Base-by-base conservation (phyloP, 805 yeast species). In the Cyberlindnera suaveolens region DNA sequence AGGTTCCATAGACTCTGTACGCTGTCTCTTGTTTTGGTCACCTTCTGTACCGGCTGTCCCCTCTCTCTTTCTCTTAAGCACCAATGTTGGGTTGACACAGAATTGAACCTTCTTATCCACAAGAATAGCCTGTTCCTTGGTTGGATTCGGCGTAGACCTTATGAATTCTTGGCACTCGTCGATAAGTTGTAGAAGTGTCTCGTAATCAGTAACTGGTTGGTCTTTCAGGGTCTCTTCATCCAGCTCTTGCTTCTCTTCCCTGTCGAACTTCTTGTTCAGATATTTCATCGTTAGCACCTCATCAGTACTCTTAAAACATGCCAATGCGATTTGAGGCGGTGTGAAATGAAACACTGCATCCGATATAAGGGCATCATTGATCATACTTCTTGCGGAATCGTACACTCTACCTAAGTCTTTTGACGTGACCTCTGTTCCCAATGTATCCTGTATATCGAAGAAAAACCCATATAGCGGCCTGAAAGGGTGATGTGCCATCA, bases 321-420 rank as follows among this genome's bases (percentile, higher is more conserved):
- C 93, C 41, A 93, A 67, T 1, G 98, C 96, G 27, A 93, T 86
- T 57, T 93, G 99, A 1, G 98, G 96, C 1, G 99, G 99, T 0
- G 98, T 82, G 64, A 67, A 91, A 31, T 79, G 67, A 53, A 87
- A 91, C 8, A 74, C 68, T 4, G 77, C 90, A 58, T 93, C 96
- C 16, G 91, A 79, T 31, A 82, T 66, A 34, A 87, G 67, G n/a
- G 86, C 74, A 20, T 80, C 85, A 36, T 79, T 76, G 5, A 86
- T 71, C 61, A 80, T 64, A 26, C 68, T 72, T 52, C 83, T 77
- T 10, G 96, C 87, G 35, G 67, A 65, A 56, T 86, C 95, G 62
- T 86, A 85, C 36, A 79, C 71, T 37, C 69, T 68, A 1, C 93
- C 91, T 46, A 88, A 64, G 39, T 78, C 73, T 37, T 75, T 75